Evolutionary conservation across 352 stramenopile genomes (phyloP).

Genomic region (Phytophthora ramorum): DNA sequence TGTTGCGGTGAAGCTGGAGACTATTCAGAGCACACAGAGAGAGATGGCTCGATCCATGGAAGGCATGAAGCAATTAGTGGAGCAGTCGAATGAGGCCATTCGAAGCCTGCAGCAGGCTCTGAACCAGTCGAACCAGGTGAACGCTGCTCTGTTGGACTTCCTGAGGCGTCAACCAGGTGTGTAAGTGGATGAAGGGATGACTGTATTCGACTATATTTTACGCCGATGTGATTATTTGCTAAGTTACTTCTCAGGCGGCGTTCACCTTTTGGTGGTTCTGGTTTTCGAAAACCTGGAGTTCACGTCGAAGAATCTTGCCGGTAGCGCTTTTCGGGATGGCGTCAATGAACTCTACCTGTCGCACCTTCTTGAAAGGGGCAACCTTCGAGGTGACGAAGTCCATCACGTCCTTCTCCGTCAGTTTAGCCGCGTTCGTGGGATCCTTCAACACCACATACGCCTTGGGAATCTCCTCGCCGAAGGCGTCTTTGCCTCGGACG

Average conservation of each 20-base stretch:
- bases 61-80: conserved; percentile 34
- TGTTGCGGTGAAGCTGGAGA: conserved; percentile 20
- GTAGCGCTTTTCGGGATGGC: conserved; percentile 88
- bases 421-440: conserved; percentile 27
- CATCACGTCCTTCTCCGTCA: conserved; percentile 79
- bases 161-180: conserved; percentile 18
- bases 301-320: conserved; percentile 92
- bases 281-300: conserved; percentile 68
- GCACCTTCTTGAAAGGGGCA: conserved; percentile 89
- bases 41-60: conserved; percentile 34
- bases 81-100: conserved; percentile 38
- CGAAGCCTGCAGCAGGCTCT: conserved; percentile 26
- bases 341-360: conserved; percentile 85
- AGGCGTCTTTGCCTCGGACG: conserved; percentile 62
- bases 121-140: conserved; percentile 39
- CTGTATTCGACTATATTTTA: background rate
- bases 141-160: conserved; percentile 33
- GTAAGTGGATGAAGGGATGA: background rate
- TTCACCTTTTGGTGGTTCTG: conserved; percentile 30
- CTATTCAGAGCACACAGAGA: conserved; percentile 26
- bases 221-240: conserved; percentile 3
- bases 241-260: conserved; percentile 7
- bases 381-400: conserved; percentile 86
- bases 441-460: conserved; percentile 90
- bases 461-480: conserved; percentile 88